These are phyloP conservation scores for Trichoderma koningiopsis DNA, from an alignment of 2,329 filamentous ascomycete species.

Conservation along the genomic window DNA sequence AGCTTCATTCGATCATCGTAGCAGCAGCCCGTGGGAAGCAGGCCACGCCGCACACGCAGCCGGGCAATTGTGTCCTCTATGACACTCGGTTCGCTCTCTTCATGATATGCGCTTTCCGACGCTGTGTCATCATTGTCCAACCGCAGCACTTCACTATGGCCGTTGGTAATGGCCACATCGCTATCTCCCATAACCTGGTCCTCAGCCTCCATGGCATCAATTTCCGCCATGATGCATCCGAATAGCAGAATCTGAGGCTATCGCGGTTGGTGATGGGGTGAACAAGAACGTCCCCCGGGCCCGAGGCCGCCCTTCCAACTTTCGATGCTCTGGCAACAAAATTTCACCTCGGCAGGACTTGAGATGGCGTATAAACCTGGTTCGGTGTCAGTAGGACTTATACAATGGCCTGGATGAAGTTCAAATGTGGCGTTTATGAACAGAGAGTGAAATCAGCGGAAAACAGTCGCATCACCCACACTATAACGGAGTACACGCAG, in stretches of 20 bases:
- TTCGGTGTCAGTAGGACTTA: conserved; percentile 1
- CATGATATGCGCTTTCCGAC: conserved; percentile 40
- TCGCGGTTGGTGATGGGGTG: background rate
- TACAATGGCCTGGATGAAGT: background rate
- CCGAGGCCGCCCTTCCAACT: background rate
- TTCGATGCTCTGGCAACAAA: background rate
- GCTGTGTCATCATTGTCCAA: conserved; percentile 38
- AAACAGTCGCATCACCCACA: background rate
- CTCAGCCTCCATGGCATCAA: conserved; percentile 45
- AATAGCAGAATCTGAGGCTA: background rate
- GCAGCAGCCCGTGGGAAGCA: conserved; percentile 73
- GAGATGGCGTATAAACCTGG: background rate
- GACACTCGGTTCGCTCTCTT: conserved; percentile 41
- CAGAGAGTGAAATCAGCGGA: background rate
- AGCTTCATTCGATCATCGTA: conserved; percentile 97
- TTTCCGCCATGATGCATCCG: conserved; percentile 26
- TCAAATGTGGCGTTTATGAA: background rate
- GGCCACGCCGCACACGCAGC: conserved; percentile 47
- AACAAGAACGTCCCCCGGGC: background rate
- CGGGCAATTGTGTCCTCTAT: conserved; percentile 43
- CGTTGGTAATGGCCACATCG: conserved; percentile 35
- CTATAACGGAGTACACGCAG: background rate
- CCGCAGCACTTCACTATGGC: conserved; percentile 18
- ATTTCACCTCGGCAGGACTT: background rate
- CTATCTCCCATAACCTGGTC: conserved; percentile 50